Evolutionary conservation across 495 filamentous ascomycete genomes (phyloP).

Genomic region (Aspergillus carlsbadensis): DNA sequence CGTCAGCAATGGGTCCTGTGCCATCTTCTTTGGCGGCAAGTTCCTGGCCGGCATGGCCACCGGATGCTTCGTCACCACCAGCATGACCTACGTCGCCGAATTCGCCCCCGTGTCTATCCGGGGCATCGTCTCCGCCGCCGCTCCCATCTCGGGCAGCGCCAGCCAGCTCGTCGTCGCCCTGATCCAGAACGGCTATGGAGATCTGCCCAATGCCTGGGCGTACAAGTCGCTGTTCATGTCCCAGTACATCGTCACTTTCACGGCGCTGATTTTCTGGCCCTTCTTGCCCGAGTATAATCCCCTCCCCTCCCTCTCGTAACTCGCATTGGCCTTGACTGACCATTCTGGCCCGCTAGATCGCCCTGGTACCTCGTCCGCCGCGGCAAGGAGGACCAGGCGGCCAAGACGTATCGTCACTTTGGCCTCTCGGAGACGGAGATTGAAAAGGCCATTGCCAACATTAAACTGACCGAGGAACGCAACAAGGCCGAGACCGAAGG

Average conservation of each 20-base stretch:
- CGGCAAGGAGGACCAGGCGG: not conserved
- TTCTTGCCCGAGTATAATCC: slow-evolving; percentile 24
- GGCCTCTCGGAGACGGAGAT: not conserved
- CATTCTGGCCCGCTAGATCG: no score
- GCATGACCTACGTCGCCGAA: slow-evolving; percentile 8
- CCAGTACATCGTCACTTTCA: not conserved
- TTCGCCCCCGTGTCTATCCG: slow-evolving; percentile 3
- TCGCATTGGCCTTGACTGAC: no score
- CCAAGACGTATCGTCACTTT: not conserved
- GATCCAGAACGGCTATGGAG: slow-evolving; percentile 1
- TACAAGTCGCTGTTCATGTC: slow-evolving; percentile 3
- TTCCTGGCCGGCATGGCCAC: slow-evolving; percentile 6
- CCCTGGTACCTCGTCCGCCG: slow-evolving; percentile 22
- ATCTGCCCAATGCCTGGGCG: not conserved
- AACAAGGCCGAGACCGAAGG: slow-evolving; percentile 5
- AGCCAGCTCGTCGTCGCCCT: slow-evolving; percentile 4
- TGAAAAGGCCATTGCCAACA: not conserved
- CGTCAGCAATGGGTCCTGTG: not conserved
- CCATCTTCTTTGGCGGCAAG: slow-evolving; percentile 11
- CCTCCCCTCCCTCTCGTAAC: no score
- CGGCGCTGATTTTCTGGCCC: not conserved
- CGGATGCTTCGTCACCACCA: not conserved
- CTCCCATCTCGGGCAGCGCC: not conserved
- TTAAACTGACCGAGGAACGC: not conserved
- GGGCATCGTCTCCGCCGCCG: slow-evolving; percentile 1